Evolutionary conservation across 2,329 filamentous ascomycete species (phyloP).

Genomic region (Drechslerella dactyloides): DNA sequence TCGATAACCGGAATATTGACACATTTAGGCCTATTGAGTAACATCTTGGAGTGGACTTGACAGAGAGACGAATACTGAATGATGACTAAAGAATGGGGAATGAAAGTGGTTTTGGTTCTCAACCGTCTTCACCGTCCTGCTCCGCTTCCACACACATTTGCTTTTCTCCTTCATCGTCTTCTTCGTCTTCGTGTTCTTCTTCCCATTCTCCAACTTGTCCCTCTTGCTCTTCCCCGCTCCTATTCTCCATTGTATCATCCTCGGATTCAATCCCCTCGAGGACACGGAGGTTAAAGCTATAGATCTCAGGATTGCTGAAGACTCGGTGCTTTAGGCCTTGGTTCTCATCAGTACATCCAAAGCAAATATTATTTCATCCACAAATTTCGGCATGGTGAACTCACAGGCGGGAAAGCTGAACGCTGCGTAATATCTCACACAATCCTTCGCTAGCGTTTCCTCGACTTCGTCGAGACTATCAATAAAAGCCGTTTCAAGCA

Average conservation of each 20-base stretch:
- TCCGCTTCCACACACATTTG: too few relatives aligned
- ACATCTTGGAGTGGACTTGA: too few relatives aligned
- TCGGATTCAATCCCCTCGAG: neutral
- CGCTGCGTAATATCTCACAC: slow-evolving; percentile 27
- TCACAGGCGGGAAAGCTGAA: slow-evolving; percentile 35
- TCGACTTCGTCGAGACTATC: slow-evolving; percentile 2
- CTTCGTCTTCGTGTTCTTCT: too few relatives aligned
- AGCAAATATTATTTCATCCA: neutral
- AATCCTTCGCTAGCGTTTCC: slow-evolving; percentile 13
- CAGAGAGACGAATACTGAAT: too few relatives aligned
- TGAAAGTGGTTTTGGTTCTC: too few relatives aligned
- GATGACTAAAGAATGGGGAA: too few relatives aligned
- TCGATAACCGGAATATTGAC: too few relatives aligned
- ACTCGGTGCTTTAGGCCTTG: slow-evolving; percentile 31
- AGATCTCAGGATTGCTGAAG: slow-evolving; percentile 22
- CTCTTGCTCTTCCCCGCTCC: neutral
- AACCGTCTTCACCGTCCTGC: too few relatives aligned
- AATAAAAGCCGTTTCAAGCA: slow-evolving; percentile 29
- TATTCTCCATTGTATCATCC: neutral
- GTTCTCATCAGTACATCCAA: neutral
- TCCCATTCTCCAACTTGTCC: too few relatives aligned
- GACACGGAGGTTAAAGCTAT: slow-evolving; percentile 12
- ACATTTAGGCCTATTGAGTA: too few relatives aligned
- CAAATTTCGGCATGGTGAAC: neutral
- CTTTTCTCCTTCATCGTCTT: too few relatives aligned